Evolutionary conservation across 805 yeast genomes (phyloP).

Genomic region (Teunomyces aglyptinius): DNA sequence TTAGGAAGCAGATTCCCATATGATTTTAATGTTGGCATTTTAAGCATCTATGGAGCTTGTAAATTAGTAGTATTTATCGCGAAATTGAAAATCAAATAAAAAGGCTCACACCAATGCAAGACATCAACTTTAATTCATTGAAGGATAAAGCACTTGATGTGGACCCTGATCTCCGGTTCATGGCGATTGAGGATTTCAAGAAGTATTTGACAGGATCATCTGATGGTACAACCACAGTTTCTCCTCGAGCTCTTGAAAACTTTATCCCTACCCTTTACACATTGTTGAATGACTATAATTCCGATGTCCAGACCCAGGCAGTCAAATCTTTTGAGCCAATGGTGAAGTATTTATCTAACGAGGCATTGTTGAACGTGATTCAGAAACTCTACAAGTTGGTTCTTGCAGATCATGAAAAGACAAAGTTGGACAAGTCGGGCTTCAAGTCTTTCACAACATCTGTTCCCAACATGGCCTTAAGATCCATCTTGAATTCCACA

Average conservation of each 20-base stretch:
- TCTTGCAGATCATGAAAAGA: constrained; percentile 15
- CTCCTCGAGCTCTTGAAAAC: constrained; percentile 3
- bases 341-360: constrained; percentile 35
- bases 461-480: constrained; percentile 53
- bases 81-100: not conserved
- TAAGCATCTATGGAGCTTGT: not conserved
- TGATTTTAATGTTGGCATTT: no score
- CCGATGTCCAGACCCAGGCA: constrained; percentile 76
- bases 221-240: constrained; percentile 7
- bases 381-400: constrained; percentile 24
- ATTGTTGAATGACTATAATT: constrained; percentile 56
- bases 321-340: constrained; percentile 54
- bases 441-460: constrained; percentile 41
- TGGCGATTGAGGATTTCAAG: constrained; percentile 78
- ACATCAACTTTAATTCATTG: constrained; percentile 27
- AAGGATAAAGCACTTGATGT: constrained; percentile 55
- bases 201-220: constrained; percentile 34
- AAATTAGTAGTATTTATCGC: not conserved
- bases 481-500: constrained; percentile 34
- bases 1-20: not conserved
- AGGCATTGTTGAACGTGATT: constrained; percentile 29
- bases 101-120: constrained; percentile 15
- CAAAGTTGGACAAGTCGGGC: constrained; percentile 12
- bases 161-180: constrained; percentile 80
- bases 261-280: constrained; percentile 41